Base-by-base conservation (phyloP, 257 asterid genomes). In the Cruciata laevipes region DNA sequence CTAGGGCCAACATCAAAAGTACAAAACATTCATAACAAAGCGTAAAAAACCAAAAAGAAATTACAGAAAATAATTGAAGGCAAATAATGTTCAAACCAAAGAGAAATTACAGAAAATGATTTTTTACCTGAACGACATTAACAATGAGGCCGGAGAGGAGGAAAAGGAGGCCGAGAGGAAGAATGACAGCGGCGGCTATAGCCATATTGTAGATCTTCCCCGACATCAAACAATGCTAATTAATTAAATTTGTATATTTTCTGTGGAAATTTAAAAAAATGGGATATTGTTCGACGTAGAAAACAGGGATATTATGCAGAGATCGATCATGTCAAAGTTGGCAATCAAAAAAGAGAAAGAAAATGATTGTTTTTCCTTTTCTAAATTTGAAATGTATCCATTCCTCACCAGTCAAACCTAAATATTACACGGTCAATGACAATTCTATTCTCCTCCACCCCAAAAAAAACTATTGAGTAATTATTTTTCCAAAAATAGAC, bases 101-200 rank as follows among this genome's bases (percentile, higher is more conserved):
- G n/a, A n/a, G 3, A 51, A 3, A 51, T 18, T 51, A 18, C 20
- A 17, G 10, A 2, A 6, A 3, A 37, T 6, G 42, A 0, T 37
- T 51, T 2, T 61, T 12, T 33, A 87, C 97, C 97, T 87, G 96
- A 74, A 86, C 33, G 75, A 83, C 67, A 80, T 90, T 90, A 78
- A 90, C 78, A 77, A 84, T 33, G 77, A 87, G 80, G 66, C 96
- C 97, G 0, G 95, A 87, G 18, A 90, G 30, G 61, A 90, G 73
- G 74, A 90, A 90, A 51, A 90, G 83, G 68, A 90, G 76, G 52
- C 96, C 95, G 18, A 87, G 40, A 20, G 96, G 97, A 63, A 90
- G 88, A 83, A 86, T 71, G 20, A 83, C 85, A 42, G 76, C 82
- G 5, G 86, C 90, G 6, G 95, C 89, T 37, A 90, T 80, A 40